Evolutionary conservation across 2,329 filamentous ascomycete species (phyloP).

Genomic region (Diaporthe australafricana): DNA sequence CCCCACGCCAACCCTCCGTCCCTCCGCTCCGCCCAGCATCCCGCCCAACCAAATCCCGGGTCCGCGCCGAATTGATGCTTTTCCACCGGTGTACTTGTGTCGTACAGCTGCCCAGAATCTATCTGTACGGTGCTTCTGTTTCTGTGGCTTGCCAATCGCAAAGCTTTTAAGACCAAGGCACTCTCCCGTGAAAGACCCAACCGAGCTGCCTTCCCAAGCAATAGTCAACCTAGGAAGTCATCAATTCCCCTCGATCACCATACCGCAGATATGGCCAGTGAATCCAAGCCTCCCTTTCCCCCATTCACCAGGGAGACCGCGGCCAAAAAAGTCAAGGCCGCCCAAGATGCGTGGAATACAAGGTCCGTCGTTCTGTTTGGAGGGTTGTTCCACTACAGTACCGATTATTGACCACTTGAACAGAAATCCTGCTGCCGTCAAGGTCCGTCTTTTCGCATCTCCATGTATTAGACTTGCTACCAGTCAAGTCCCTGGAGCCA

Average conservation of each 20-base stretch:
- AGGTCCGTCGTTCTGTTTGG: constrained; percentile 57
- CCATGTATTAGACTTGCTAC: neutral
- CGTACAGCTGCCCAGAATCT: neutral
- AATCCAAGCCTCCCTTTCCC: constrained; percentile 63
- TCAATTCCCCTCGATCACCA: neutral
- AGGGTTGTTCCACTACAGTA: neutral
- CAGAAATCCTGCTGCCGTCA: constrained; percentile 74
- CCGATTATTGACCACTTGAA: neutral
- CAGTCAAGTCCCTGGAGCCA: neutral
- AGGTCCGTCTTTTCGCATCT: constrained; percentile 47
- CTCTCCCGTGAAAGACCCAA: neutral
- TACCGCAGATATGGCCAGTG: constrained; percentile 39
- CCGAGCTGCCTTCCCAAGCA: neutral
- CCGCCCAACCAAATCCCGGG: constrained; percentile 10
- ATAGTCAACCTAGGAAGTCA: neutral
- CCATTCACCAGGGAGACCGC: constrained; percentile 82
- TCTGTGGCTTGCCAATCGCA: neutral
- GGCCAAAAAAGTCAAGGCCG: constrained; percentile 81
- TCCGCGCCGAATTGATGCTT: constrained; percentile 2
- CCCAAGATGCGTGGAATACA: constrained; percentile 86
- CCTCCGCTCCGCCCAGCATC: neutral
- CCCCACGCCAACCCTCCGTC: constrained; percentile 1
- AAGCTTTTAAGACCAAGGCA: neutral
- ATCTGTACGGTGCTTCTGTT: neutral
- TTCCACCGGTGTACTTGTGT: neutral